Base-by-base conservation (phyloP, 129 eudicot species). In the Smallanthus sonchifolius region DNA sequence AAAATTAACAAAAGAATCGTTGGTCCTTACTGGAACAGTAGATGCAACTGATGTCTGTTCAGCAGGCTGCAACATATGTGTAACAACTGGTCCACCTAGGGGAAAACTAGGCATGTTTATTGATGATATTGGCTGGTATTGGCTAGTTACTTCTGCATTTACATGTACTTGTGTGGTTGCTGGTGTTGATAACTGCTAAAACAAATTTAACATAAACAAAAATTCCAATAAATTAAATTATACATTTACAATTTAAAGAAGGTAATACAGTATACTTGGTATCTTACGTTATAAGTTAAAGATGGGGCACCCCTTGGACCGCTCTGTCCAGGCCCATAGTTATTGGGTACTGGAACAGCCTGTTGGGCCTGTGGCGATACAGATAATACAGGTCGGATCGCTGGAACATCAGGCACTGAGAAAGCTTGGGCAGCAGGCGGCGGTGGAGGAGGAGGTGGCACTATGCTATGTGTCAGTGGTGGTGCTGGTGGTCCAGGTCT, bases 341-440 rank as follows among this genome's bases (percentile, higher is more conserved):
- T 83, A 44, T 68, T 84, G 7, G 84, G 56, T 11, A 69, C 76
- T 76, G 75, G 89, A 77, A 80, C 72, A 70, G 77, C 73, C 57
- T 86, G 91, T 67, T 72, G 86, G 74, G 92, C 78, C 64, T 82
- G 97, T 40, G 85, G 83, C 43, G 88, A 87, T 57, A 83, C 86
- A 63, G 90, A 79, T 19, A 79, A 37, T 51, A 81, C 59, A 52
- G 87, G 86, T 35, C 90, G 80, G 73, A 70, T 83, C 59, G 77
- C 72, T 76, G 79, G 96, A 76, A 81, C 76, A 80, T 91, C 91
- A 66, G 95, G 84, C 71, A 63, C 75, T n/a, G 87, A 80, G 73
- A 86, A 80, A 74, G 95, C 61, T 60, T 84, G 94, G 10, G 86
- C 78, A 15, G 72, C 69, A 64, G 83, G 83, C 9, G 71, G 76